phyloP scores from a whole-genome alignment of 2,329 filamentous ascomycete genomes.

The Diaporthe vaccinii region DNA sequence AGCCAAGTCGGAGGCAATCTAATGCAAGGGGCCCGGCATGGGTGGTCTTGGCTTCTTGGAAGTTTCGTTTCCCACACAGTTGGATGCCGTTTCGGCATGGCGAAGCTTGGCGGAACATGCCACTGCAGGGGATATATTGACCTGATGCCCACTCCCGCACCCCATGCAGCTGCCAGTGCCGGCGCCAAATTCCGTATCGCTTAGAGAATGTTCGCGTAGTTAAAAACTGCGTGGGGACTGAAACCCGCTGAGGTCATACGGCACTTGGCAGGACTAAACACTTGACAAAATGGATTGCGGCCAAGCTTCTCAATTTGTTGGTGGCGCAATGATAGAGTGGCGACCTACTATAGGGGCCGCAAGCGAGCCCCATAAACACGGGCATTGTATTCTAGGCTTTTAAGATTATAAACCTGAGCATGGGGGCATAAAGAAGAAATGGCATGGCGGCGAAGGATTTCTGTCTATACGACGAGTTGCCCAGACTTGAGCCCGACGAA shows the following conservation, averaged over 20 bases:
- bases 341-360: not conserved
- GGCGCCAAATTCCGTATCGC: not conserved
- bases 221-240: not conserved
- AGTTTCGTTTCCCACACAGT: slow-evolving; percentile 24
- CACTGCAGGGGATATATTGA: slow-evolving; percentile 17
- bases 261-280: not conserved
- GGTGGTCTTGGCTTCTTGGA: slow-evolving; percentile 2
- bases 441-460: not conserved
- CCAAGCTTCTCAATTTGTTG: slow-evolving; percentile 10
- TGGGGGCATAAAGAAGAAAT: not conserved
- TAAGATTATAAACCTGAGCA: not conserved
- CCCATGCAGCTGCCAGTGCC: not conserved
- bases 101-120: slow-evolving; percentile 5
- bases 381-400: not conserved
- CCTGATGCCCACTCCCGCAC: not conserved
- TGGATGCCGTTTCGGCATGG: slow-evolving; percentile 3
- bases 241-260: slow-evolving; percentile 5
- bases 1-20: slow-evolving; percentile 19
- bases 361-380: not conserved
- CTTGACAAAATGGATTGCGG: not conserved
- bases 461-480: not conserved
- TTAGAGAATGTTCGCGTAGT: not conserved
- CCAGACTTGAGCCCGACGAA: not conserved
- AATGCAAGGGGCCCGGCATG: slow-evolving; percentile 18
- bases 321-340: not conserved